Conservation (phyloP, 2,329 filamentous ascomycete species). For the Davidsoniella virescens region DNA sequence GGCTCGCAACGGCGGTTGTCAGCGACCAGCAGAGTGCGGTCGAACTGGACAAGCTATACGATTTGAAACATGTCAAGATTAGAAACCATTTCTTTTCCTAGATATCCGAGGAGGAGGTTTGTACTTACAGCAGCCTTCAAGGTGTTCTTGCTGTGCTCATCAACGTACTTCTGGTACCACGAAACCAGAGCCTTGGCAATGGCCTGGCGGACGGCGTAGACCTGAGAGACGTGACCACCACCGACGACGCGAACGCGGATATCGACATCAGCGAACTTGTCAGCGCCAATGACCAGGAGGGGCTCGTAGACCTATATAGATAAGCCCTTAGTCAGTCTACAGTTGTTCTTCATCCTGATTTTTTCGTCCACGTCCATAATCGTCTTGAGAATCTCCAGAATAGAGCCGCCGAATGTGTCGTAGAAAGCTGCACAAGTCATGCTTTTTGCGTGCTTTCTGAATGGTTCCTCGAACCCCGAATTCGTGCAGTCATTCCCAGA, state of each 20-base stretch:
- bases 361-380: not conserved
- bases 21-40: constrained; percentile 93
- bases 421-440: too few relatives aligned
- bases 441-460: not conserved
- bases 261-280: constrained; percentile 94
- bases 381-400: not conserved
- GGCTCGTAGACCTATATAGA: constrained; percentile 81
- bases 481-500: not conserved
- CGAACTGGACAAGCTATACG: constrained; percentile 62
- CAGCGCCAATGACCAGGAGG: constrained; percentile 86
- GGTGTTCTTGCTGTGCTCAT: constrained; percentile 99
- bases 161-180: constrained; percentile 99
- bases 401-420: not conserved
- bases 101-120: not conserved
- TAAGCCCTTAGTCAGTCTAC: constrained; percentile 3
- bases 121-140: constrained; percentile 28
- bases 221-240: constrained; percentile 93
- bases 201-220: constrained; percentile 97
- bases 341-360: not conserved
- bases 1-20: constrained; percentile 98
- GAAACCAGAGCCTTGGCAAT: constrained; percentile 66
- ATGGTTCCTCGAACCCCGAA: not conserved
- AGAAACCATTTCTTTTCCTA: not conserved
- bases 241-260: constrained; percentile 93
- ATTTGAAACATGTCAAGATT: constrained; percentile 52